Evolutionary conservation across 1,139 yeast species (phyloP), one percentile per base, ranked within the genome.

Genomic region (Candida sanyaensis): DNA sequence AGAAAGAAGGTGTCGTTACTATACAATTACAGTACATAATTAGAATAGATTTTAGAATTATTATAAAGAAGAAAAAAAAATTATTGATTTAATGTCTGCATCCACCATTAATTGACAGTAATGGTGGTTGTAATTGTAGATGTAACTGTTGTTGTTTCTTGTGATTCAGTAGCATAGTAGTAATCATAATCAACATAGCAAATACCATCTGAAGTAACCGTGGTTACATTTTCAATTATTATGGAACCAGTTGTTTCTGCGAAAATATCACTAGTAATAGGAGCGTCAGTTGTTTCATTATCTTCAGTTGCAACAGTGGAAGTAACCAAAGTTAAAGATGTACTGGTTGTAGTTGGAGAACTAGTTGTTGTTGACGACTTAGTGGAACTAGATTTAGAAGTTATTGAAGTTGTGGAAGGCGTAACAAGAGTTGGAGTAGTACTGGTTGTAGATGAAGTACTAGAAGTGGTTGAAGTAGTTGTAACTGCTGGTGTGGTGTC

Each of bases 101-200:
- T 17, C 21, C 21, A 17, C 3, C 8, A 12, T 21, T 6, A 24
- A n/a, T 24, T 9, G 11, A 11, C 12, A 37, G 80, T 74, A 13
- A 75, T 68, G 7, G 80, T 75, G 9, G 67, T 57, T 53, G 63
- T 66, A 33, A 73, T 56, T 17, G 78, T 73, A 27, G 74, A 64
- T 6, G 78, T 73, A 36, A 69, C 61, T 3, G 75, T 71, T 11
- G 77, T 71, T 39, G 72, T 66, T 37, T 61, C 68, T 21, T 64
- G 73, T 12, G 65, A 57, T 49, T 63, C 68, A 42, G 56, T 66
- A 13, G 64, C 61, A 40, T 62, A 63, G 57, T 75, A 73, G 60
- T 73, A 75, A 55, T 74, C 78, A 57, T 72, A 75, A 56, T 75
- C 68, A 26, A 75, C 74, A 41, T 65, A 55, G 55, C 80, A 75